These are phyloP conservation scores for Podosphaera aphanis DNA, from an alignment of 2,329 filamentous ascomycete genomes.

Conservation along the genomic window DNA sequence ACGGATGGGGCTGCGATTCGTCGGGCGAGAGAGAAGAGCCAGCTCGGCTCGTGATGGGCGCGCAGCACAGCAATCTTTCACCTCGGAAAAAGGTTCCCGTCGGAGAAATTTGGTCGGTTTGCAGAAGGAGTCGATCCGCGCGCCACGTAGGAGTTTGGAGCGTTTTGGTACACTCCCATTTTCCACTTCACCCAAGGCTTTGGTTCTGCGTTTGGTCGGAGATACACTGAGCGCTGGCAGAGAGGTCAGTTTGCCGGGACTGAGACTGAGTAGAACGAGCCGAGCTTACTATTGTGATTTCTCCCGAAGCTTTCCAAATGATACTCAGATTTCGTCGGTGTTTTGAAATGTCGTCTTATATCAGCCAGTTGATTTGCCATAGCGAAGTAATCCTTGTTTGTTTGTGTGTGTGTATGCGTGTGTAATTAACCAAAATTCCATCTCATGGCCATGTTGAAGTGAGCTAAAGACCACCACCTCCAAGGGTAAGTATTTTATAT, in stretches of 20 bases:
- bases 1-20: constrained; percentile 58
- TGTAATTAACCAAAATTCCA: background rate
- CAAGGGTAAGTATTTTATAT: no score
- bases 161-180: constrained; percentile 34
- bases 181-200: constrained; percentile 25
- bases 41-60: constrained; percentile 21
- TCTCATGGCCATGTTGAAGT: background rate
- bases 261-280: background rate
- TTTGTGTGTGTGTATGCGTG: no score
- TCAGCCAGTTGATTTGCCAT: background rate
- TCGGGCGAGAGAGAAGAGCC: constrained; percentile 39
- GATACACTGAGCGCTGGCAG: constrained; percentile 5
- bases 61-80: constrained; percentile 11
- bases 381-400: background rate
- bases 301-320: background rate
- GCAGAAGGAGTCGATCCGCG: constrained; percentile 10
- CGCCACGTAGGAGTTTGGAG: constrained; percentile 25
- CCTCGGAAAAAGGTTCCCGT: constrained; percentile 15
- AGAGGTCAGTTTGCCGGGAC: constrained; percentile 7
- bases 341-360: background rate
- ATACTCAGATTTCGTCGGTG: background rate
- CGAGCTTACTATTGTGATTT: background rate
- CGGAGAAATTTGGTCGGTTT: constrained; percentile 16
- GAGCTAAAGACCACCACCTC: no score
- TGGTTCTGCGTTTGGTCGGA: constrained; percentile 33